Conservation (phyloP, 164 flowering plant genomes). For the Litsea cubeba region DNA sequence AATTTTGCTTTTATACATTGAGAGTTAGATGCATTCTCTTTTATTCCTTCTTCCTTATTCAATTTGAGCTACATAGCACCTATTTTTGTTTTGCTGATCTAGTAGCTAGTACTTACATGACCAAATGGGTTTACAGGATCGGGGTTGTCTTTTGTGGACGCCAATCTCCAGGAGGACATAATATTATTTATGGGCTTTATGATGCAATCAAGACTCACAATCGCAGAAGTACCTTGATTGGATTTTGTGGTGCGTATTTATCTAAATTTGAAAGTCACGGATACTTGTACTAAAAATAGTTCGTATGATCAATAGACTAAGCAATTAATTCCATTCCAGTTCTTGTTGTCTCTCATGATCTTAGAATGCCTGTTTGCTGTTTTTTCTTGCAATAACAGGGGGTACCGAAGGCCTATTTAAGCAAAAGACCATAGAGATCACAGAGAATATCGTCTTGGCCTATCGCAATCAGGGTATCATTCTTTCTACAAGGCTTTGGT, state of each 20-base stretch:
- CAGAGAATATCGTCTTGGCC: slow-evolving; percentile 19
- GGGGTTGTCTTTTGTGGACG: slow-evolving; percentile 28
- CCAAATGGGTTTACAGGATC: slow-evolving; percentile 13
- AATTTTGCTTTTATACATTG: not conserved
- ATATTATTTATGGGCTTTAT: slow-evolving; percentile 26
- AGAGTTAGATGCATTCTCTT: not conserved
- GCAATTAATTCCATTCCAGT: not conserved
- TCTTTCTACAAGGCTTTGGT: too few relatives aligned
- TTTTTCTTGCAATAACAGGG: slow-evolving; percentile 6
- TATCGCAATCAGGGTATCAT: slow-evolving; percentile 27
- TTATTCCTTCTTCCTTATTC: not conserved
- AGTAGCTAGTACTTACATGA: not conserved
- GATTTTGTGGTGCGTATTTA: slow-evolving; percentile 20
- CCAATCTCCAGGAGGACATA: slow-evolving; percentile 32
- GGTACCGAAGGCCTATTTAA: slow-evolving; percentile 31
- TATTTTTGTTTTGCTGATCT: not conserved
- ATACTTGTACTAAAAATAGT: not conserved
- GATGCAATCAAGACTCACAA: slow-evolving; percentile 25
- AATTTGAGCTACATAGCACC: not conserved
- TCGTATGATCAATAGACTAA: not conserved
- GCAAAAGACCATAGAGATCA: slow-evolving; percentile 23
- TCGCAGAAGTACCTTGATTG: slow-evolving; percentile 21
- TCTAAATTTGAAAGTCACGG: not conserved
- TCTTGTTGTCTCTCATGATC: not conserved
- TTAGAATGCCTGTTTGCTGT: not conserved